Evolutionary conservation across 75 land plant genomes (phyloP), one percentile per base, ranked within the genome.

Genomic region (Azolla pinnata): DNA sequence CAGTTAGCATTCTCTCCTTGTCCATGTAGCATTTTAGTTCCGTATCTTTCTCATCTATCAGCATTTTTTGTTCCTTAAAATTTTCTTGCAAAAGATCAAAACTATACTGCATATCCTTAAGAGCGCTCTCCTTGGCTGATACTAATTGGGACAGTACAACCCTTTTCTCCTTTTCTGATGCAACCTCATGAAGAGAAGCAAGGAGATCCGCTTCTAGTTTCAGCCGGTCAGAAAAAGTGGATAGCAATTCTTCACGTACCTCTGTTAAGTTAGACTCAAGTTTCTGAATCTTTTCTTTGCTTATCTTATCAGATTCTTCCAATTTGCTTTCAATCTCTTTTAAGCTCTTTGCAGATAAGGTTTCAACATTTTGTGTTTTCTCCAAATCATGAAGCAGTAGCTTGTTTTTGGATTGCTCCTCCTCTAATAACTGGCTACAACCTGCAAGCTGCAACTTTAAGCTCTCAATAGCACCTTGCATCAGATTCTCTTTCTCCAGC

Each of bases 301-400:
- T 32, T 21, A 33, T 46, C 55, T 52, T 33, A 26, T 70, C 73
- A 5, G 60, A 38, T 29, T 64, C 33, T 57, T 63, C 51, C 31
- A 70, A 33, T 42, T 38, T 63, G 17, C 29, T 59, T 27, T 62
- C 65, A 2, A 48, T 12, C 1, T 57, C 60, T n/a, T 58, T 56
- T 0, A 70, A 28, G 2, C 40, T 30, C 18, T 1, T 54, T 26
- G 29, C 26, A 0, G 60, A 38, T 45, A 48, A 33, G 12, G 17
- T 18, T 18, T 31, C 67, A 12, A 33, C 29, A 12, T 29, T 45
- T 1, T 70, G 64, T 0, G 73, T 25, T 0, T 21, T 57, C 51
- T 70, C 61, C 1, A 70, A 26, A 10, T 70, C 67, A 20, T 56
- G 33, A 53, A 56, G 44, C 44, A 70, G 31, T 31, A 26, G 33